These are phyloP conservation scores for Musa beccarii DNA, from an alignment of 176 grass and related monocot species.

Conservation along the genomic window DNA sequence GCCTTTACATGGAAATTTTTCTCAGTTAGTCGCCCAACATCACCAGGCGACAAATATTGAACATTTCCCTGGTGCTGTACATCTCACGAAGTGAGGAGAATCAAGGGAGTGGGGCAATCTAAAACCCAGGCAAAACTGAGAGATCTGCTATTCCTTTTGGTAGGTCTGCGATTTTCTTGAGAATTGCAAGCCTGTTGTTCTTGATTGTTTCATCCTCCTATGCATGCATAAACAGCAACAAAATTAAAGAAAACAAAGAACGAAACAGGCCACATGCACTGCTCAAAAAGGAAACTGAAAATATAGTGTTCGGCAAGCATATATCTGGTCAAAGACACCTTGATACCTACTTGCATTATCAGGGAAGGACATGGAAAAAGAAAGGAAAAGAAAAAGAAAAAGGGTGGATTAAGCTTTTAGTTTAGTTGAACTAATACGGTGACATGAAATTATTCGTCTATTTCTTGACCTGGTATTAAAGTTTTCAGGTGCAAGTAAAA, in stretches of 20 bases:
- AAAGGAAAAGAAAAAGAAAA: too few species aligned
- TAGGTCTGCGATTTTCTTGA: slow-evolving; percentile 60
- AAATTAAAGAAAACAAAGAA: neutral
- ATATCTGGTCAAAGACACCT: neutral
- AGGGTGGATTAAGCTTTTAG: too few species aligned
- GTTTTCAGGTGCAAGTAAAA: too few species aligned
- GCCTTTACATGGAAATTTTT: neutral
- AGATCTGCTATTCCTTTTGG: slow-evolving; percentile 75
- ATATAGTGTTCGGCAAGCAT: neutral
- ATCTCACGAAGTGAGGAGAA: neutral
- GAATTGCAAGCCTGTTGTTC: slow-evolving; percentile 68
- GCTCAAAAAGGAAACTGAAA: neutral
- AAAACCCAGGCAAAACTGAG: slow-evolving; percentile 90
- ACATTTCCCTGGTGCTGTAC: neutral
- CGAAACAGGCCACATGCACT: neutral
- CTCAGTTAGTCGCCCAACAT: neutral
- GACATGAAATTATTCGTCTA: too few species aligned
- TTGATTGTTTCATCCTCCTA: slow-evolving; percentile 76
- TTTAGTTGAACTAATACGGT: too few species aligned
- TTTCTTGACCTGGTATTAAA: too few species aligned
- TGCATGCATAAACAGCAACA: neutral
- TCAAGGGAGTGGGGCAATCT: neutral
- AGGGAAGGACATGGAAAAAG: too few species aligned
- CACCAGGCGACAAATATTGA: neutral
- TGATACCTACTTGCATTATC: neutral